phyloP scores from a whole-genome alignment of 345 rosid genomes.

The Laguncularia racemosa region DNA sequence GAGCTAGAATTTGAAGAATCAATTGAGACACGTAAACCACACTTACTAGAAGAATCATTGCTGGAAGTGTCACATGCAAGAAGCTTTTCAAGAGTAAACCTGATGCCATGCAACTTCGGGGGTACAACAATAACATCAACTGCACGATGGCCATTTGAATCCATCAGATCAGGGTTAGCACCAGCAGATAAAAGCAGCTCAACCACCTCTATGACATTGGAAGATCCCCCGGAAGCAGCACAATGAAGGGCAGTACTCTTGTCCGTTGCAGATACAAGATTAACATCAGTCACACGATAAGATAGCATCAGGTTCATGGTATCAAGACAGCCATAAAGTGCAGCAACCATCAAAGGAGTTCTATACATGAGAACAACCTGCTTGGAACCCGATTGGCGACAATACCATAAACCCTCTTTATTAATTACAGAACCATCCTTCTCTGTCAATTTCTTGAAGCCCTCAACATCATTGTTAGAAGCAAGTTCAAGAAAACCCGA shows the following conservation, averaged over 20 bases:
- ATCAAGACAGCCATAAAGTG: constrained; percentile 77
- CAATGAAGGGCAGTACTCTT: constrained; percentile 87
- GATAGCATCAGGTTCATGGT: constrained; percentile 66
- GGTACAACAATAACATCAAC: constrained; percentile 78
- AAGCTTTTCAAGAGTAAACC: constrained; percentile 56
- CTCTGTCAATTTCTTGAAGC: constrained; percentile 46
- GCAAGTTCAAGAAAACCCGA: constrained; percentile 91
- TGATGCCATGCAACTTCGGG: constrained; percentile 53
- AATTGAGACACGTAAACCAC: constrained; percentile 37
- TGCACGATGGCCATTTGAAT: constrained; percentile 59
- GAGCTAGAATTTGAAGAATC: constrained; percentile 31
- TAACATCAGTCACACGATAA: constrained; percentile 63
- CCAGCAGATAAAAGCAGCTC: constrained; percentile 76
- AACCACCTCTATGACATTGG: constrained; percentile 64
- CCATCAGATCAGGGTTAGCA: constrained; percentile 55
- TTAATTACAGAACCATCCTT: constrained; percentile 54
- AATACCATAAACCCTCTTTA: constrained; percentile 84
- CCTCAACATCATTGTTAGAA: constrained; percentile 74
- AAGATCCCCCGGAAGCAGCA: constrained; percentile 88
- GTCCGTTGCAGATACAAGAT: constrained; percentile 54
- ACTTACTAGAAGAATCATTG: constrained; percentile 40
- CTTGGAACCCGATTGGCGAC: constrained; percentile 75
- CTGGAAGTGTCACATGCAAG: constrained; percentile 22
- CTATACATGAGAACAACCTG: constrained; percentile 71
- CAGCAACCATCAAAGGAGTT: constrained; percentile 93